phyloP scores from a whole-genome alignment of 805 yeast species.

The Myxozyma mucilagina region DNA sequence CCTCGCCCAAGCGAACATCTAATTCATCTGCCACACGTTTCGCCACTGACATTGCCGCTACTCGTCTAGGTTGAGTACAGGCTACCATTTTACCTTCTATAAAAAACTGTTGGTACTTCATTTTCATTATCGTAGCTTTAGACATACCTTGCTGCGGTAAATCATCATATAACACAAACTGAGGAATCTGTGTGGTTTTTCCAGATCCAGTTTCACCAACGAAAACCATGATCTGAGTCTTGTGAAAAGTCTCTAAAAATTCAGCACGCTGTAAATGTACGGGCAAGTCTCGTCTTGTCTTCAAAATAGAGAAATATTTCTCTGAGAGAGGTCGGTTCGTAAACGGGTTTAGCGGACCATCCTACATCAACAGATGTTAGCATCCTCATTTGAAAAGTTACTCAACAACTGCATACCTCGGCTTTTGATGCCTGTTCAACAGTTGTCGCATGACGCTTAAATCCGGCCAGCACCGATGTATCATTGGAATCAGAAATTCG shows the following conservation, averaged over 20 bases:
- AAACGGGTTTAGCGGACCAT: slow-evolving; percentile 70
- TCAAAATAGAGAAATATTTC: slow-evolving; percentile 75
- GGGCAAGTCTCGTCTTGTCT: slow-evolving; percentile 80
- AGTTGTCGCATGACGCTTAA: slow-evolving; percentile 39
- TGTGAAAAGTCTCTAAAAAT: slow-evolving; percentile 79
- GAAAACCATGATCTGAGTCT: slow-evolving; percentile 91
- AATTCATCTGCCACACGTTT: slow-evolving; percentile 95
- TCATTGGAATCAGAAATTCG: neutral
- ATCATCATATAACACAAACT: slow-evolving; percentile 88
- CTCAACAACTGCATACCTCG: slow-evolving; percentile 33
- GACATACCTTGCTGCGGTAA: slow-evolving; percentile 68
- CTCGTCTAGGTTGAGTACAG: slow-evolving; percentile 95
- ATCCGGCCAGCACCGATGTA: slow-evolving; percentile 6
- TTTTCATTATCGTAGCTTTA: neutral
- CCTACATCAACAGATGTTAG: slow-evolving; percentile 38
- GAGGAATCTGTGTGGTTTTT: slow-evolving; percentile 97
- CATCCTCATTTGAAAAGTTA: slow-evolving; percentile 35
- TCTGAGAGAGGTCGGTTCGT: slow-evolving; percentile 63
- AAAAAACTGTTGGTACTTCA: neutral
- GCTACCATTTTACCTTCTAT: slow-evolving; percentile 76
- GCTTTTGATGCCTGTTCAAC: slow-evolving; percentile 40
- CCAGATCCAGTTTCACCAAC: slow-evolving; percentile 99
- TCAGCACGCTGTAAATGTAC: slow-evolving; percentile 92
- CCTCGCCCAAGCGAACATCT: slow-evolving; percentile 90
- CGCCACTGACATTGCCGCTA: slow-evolving; percentile 98